These are phyloP conservation scores for Ceratocystis variospora DNA, from an alignment of 2,329 filamentous ascomycete genomes.

Conservation along the genomic window DNA sequence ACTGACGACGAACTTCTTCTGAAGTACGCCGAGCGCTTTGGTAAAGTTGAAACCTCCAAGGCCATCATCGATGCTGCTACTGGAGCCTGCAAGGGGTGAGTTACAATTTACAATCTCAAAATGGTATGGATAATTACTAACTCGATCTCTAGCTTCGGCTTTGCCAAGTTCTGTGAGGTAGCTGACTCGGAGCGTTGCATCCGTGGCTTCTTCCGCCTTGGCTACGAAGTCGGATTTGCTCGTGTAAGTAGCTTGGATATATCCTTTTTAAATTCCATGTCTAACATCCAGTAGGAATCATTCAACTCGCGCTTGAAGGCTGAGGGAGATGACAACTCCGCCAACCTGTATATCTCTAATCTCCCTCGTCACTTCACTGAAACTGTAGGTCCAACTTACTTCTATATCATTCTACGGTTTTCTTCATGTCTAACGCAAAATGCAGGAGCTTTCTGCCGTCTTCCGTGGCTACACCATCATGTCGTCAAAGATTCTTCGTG, in stretches of 20 bases:
- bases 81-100: constrained; percentile 88
- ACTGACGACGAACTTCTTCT: constrained; percentile 85
- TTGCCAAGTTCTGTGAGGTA: constrained; percentile 84
- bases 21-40: constrained; percentile 74
- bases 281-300: constrained; percentile 54
- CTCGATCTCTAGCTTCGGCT: constrained; percentile 59
- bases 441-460: constrained; percentile 59
- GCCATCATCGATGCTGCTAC: constrained; percentile 94
- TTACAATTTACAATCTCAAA: constrained; percentile 18
- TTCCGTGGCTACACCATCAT: constrained; percentile 71
- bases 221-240: constrained; percentile 96
- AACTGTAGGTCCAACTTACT: constrained; percentile 44
- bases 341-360: constrained; percentile 96
- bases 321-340: constrained; percentile 75
- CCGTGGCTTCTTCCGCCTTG: constrained; percentile 81
- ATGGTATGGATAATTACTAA: neutral
- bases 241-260: constrained; percentile 43
- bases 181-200: constrained; percentile 91
- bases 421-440: constrained; percentile 17
- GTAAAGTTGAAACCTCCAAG: constrained; percentile 90
- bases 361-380: constrained; percentile 86
- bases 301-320: constrained; percentile 98
- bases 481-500: constrained; percentile 89
- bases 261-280: constrained; percentile 1
- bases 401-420: neutral